These are phyloP conservation scores for Ophiostoma novo-ulmi DNA, from an alignment of 2,329 filamentous ascomycete species.

Conservation along the genomic window DNA sequence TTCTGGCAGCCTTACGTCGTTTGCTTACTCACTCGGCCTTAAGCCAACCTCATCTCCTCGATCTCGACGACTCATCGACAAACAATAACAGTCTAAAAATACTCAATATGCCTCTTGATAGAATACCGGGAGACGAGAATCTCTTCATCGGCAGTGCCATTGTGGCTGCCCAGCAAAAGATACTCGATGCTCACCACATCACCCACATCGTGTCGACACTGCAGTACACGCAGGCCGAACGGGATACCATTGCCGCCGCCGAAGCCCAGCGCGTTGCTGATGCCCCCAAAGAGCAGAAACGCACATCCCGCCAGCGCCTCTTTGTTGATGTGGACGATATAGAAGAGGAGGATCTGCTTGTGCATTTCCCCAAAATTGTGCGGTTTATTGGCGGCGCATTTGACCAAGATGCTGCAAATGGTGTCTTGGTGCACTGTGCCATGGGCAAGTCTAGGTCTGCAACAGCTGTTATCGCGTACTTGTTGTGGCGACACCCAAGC, in stretches of 20 bases:
- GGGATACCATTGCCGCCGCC: slow-evolving; percentile 36
- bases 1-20: slow-evolving; percentile 9
- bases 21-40: neutral
- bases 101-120: slow-evolving; percentile 54
- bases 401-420: slow-evolving; percentile 27
- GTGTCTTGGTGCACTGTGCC: slow-evolving; percentile 65
- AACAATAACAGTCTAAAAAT: neutral
- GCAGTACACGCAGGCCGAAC: slow-evolving; percentile 41
- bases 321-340: slow-evolving; percentile 81
- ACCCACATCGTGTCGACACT: slow-evolving; percentile 85
- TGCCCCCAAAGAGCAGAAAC: slow-evolving; percentile 35
- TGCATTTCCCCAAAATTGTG: slow-evolving; percentile 72
- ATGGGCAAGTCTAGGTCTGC: slow-evolving; percentile 96
- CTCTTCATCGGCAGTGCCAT: slow-evolving; percentile 82
- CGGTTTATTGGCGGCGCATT: slow-evolving; percentile 59
- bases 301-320: slow-evolving; percentile 28
- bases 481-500: slow-evolving; percentile 63
- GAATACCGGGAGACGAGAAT: slow-evolving; percentile 62
- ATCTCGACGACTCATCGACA: neutral
- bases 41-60: neutral
- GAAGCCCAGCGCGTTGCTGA: slow-evolving; percentile 54
- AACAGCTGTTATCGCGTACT: slow-evolving; percentile 74
- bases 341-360: slow-evolving; percentile 79
- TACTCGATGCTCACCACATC: slow-evolving; percentile 65
- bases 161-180: slow-evolving; percentile 64